A percentile compares a stretch with the other conserved stretches of the same genome.
Evolutionary conservation across 768 basidiomycete species (phyloP).

Genomic region (Gyrodon lividus): DNA sequence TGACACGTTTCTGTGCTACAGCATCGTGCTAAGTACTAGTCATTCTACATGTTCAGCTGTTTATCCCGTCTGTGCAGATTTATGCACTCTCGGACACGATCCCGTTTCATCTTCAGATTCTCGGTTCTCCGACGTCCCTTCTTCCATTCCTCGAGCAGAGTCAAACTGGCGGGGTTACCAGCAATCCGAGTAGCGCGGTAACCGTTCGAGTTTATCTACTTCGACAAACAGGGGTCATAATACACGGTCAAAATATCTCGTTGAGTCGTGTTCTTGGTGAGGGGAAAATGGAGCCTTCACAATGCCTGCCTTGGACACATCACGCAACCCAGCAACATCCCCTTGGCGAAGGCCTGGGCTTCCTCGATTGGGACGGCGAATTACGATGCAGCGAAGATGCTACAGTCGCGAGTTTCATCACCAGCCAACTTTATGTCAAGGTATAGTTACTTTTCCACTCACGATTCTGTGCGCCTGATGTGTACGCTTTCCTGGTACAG

Average conservation of each 20-base stretch:
- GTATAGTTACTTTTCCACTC: constrained; percentile 30
- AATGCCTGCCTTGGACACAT: constrained; percentile 31
- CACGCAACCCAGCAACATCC: constrained; percentile 3
- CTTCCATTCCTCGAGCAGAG: constrained; percentile 41
- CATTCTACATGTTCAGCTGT: constrained; percentile 40
- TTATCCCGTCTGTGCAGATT: constrained; percentile 55
- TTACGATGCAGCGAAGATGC: constrained; percentile 39
- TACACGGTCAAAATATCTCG: constrained; percentile 19
- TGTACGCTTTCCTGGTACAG: constrained; percentile 30
- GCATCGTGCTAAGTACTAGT: not conserved
- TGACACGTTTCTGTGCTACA: constrained; percentile 2
- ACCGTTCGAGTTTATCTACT: constrained; percentile 52
- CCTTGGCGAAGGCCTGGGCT: constrained; percentile 32
- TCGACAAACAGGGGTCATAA: constrained; percentile 45
- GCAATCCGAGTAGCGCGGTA: constrained; percentile 7
- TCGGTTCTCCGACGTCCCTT: constrained; percentile 45
- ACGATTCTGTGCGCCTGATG: not conserved
- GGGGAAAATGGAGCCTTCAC: constrained; percentile 45
- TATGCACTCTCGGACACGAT: constrained; percentile 57
- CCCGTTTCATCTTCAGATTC: constrained; percentile 65
- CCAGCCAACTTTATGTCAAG: constrained; percentile 48
- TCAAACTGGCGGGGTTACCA: not conserved
- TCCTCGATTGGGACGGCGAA: constrained; percentile 65
- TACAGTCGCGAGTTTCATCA: constrained; percentile 45
- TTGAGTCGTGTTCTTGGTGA: constrained; percentile 41